Conservation (phyloP, 257 asterid genomes). For the Petunia secreta region DNA sequence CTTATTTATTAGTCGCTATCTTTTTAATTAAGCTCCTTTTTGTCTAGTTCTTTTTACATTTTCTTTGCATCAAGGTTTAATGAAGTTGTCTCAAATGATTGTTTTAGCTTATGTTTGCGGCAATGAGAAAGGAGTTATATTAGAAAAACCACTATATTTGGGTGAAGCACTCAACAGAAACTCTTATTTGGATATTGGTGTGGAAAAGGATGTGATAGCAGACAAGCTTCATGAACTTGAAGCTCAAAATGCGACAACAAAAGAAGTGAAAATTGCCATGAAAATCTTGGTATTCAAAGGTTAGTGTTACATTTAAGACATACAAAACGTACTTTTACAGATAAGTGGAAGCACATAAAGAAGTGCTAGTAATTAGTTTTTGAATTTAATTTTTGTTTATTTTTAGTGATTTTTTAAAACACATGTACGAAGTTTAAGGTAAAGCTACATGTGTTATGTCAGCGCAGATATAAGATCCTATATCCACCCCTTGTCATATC, state of each 20-base stretch:
- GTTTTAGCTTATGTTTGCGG: conserved; percentile 51
- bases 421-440: too few relatives aligned
- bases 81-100: neutral
- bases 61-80: too few relatives aligned
- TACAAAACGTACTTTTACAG: neutral
- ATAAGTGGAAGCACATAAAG: too few relatives aligned
- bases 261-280: conserved; percentile 48
- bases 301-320: neutral
- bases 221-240: conserved; percentile 41
- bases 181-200: neutral
- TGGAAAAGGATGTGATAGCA: conserved; percentile 41
- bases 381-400: too few relatives aligned
- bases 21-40: too few relatives aligned
- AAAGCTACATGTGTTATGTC: too few relatives aligned
- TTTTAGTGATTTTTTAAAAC: too few relatives aligned
- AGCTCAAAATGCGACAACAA: conserved; percentile 30
- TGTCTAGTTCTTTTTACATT: too few relatives aligned
- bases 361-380: too few relatives aligned
- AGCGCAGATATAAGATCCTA: too few relatives aligned
- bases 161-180: conserved; percentile 53
- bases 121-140: conserved; percentile 40
- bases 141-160: conserved; percentile 43
- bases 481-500: too few relatives aligned
- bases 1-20: too few relatives aligned
- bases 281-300: conserved; percentile 64